phyloP scores from a whole-genome alignment of 495 filamentous ascomycete genomes.

The Penicillium soppii region DNA sequence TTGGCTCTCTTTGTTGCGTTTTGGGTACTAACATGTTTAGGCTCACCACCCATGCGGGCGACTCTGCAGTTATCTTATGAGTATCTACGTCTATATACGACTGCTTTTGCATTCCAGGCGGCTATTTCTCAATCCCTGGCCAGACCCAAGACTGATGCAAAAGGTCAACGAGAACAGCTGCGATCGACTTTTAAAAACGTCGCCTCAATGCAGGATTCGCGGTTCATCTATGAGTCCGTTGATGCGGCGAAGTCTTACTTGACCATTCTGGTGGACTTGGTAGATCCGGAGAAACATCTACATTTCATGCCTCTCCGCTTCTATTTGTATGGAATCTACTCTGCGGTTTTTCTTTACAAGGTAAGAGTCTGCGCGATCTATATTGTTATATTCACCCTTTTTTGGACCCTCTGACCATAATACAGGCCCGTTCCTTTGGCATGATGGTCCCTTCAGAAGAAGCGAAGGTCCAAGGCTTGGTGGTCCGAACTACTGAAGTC shows the following conservation, averaged over 20 bases:
- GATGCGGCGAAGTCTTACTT: conserved; percentile 61
- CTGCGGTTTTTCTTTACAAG: conserved; percentile 58
- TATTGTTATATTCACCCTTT: not conserved
- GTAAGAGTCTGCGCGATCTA: conserved; percentile 12
- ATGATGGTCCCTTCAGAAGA: conserved; percentile 53
- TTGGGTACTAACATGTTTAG: conserved; percentile 27
- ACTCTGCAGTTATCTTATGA: conserved; percentile 62
- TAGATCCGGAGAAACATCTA: conserved; percentile 54
- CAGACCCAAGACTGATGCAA: conserved; percentile 36
- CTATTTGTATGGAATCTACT: conserved; percentile 58
- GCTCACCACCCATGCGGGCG: conserved; percentile 55
- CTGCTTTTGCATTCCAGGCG: conserved; percentile 66
- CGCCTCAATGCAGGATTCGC: conserved; percentile 57
- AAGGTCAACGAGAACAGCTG: conserved; percentile 43
- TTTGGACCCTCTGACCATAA: not conserved
- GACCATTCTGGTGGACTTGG: conserved; percentile 53
- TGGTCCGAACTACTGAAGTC: conserved; percentile 49
- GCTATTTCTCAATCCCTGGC: conserved; percentile 59
- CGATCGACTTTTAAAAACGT: conserved; percentile 50
- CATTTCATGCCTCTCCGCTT: conserved; percentile 61
- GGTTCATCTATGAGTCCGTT: conserved; percentile 63
- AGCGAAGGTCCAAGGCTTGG: conserved; percentile 50
- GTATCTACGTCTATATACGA: conserved; percentile 63
- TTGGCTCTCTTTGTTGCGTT: not conserved
- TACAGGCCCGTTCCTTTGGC: conserved; percentile 52